Evolutionary conservation across 805 yeast genomes (phyloP), one percentile per base, ranked within the genome.

Genomic region (Metschnikowia lunata): DNA sequence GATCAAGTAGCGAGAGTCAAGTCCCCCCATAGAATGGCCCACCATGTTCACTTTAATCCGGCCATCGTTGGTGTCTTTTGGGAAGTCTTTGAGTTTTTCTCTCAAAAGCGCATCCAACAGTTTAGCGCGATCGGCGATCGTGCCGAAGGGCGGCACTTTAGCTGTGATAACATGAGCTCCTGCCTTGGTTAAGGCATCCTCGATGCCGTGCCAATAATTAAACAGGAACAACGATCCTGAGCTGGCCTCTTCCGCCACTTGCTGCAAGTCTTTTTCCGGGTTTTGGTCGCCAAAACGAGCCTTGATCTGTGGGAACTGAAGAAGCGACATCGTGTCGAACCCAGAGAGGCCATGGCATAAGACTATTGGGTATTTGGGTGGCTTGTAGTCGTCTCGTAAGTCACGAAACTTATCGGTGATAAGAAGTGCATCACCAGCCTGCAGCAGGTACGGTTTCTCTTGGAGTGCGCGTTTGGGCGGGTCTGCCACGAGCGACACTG

Each of bases 21-120:
- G 66, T 0, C 97, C 97, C 6, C 97, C 97, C 97, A 89, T 88
- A 0, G 96, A 88, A 59, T 89, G 97, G 6, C 93, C 93, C 26
- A 89, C 72, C 36, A 89, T 60, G 57, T 90, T 90, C 12, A 89
- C 72, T 47, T 79, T 80, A 15, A 80, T 50, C 4, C 66, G 62
- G 26, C 56, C 57, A 10, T 56, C 50, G 8, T 37, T 39, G 13
- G 43, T 40, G 29, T 48, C 40, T 29, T 46, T 54, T 42, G 48
- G 51, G 47, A 8, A 60, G 40, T 30, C 37, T 34, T 37, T 50
- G 37, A 67, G 64, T 42, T 66, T 58, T 13, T 47, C 45, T 33
- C 59, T 52, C 6, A 89, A 75, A 52, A 75, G 80, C 1, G 59
- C 56, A 55, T 83, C 75, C 46, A 90, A 64, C 10, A 66, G 67